Evolutionary conservation across 2,329 filamentous ascomycete genomes (phyloP).

Genomic region (Acephala macrosclerotiorum): DNA sequence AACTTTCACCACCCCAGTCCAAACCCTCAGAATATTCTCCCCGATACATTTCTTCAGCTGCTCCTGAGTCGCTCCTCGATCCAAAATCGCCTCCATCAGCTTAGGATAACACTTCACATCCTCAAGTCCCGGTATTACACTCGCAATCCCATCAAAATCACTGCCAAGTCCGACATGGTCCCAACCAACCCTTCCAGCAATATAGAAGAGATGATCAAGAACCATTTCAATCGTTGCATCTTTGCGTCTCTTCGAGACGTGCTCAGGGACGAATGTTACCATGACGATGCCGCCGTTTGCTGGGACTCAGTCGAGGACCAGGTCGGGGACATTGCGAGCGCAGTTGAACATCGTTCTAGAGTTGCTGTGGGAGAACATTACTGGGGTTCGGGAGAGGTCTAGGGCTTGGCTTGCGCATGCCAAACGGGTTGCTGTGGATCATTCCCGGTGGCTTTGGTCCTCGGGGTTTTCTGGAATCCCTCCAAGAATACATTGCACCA

Average conservation of each 20-base stretch:
- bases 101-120: conserved; percentile 59
- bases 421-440: too few relatives aligned
- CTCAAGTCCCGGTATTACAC: conserved; percentile 55
- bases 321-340: background rate
- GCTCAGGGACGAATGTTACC: conserved; percentile 46
- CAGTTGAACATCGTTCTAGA: background rate
- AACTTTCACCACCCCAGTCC: conserved; percentile 38
- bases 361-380: background rate
- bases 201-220: conserved; percentile 67
- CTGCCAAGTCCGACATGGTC: conserved; percentile 70
- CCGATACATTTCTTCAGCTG: conserved; percentile 48
- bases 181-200: conserved; percentile 68
- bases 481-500: too few relatives aligned
- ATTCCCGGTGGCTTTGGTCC: too few relatives aligned
- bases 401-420: background rate
- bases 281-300: conserved; percentile 64
- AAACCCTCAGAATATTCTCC: conserved; percentile 48
- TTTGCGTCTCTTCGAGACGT: conserved; percentile 57
- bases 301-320: background rate
- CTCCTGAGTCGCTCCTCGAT: conserved; percentile 49
- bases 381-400: background rate
- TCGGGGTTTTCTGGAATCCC: too few relatives aligned
- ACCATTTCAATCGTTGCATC: conserved; percentile 57
- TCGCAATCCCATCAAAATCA: conserved; percentile 66
- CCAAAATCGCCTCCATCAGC: conserved; percentile 46